A percentile compares a stretch with the other conserved stretches of the same genome.
Conservation (phyloP, 805 yeast species). For the Metschnikowia dekortorum region DNA sequence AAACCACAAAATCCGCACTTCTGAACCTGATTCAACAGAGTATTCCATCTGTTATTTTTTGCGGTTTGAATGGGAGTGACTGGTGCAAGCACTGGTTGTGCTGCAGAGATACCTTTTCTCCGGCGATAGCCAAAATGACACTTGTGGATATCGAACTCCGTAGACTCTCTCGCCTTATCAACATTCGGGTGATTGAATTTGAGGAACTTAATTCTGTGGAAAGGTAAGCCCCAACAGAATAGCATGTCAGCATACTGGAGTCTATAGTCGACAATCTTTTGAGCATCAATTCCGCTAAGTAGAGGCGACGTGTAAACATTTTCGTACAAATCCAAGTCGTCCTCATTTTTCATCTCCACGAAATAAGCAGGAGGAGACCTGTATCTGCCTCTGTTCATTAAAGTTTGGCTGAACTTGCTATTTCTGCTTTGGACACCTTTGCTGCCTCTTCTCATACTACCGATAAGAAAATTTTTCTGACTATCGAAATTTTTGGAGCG, state of each 20-base stretch:
- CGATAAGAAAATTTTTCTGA: slow-evolving; percentile 1
- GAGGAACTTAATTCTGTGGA: slow-evolving; percentile 72
- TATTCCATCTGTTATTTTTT: slow-evolving; percentile 29
- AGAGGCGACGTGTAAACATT: slow-evolving; percentile 38
- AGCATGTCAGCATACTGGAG: slow-evolving; percentile 73
- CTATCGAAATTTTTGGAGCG: slow-evolving; percentile 6
- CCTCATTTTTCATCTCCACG: slow-evolving; percentile 44
- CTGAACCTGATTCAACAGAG: slow-evolving; percentile 22
- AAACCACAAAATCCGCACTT: slow-evolving; percentile 67
- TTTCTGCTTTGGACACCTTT: slow-evolving; percentile 5
- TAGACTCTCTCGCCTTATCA: slow-evolving; percentile 8
- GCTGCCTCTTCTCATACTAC: slow-evolving; percentile 4
- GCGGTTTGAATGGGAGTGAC: slow-evolving; percentile 23
- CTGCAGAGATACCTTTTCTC: slow-evolving; percentile 16
- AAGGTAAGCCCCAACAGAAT: slow-evolving; percentile 78
- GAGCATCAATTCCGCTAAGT: slow-evolving; percentile 35
- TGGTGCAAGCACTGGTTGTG: slow-evolving; percentile 22
- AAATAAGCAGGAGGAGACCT: slow-evolving; percentile 29
- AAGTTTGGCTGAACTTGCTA: not conserved
- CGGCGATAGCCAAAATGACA: slow-evolving; percentile 31
- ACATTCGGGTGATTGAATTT: slow-evolving; percentile 54
- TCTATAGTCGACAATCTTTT: slow-evolving; percentile 43
- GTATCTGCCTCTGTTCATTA: not conserved
- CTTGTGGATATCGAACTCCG: slow-evolving; percentile 28
- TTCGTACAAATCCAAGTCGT: slow-evolving; percentile 42